Base-by-base conservation (phyloP, 768 basidiomycete genomes). In the Tylopilus vinaceipallidus region DNA sequence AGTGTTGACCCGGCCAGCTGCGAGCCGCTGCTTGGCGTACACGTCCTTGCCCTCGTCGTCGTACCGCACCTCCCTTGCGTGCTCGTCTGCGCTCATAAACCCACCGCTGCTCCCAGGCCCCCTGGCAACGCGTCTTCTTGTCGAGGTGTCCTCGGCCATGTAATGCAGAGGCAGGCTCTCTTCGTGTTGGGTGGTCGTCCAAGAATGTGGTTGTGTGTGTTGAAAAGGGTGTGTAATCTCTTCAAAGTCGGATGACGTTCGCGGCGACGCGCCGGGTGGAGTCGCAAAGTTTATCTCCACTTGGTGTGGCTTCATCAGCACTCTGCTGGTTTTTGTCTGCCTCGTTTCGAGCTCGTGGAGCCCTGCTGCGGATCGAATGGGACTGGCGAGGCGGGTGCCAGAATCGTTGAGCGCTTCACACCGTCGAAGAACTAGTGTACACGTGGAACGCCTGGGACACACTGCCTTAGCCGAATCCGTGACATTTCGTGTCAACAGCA, bases 271-370 rank as follows among this genome's bases (percentile, higher is more conserved):
- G 60, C 78, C 76, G 56, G 75, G 73, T 52, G 77, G 75, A 53
- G 79, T 71, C 64, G 82, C 84, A 68, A 91, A 79, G 65, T 88
- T 82, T 55, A 91, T 76, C 61, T 83, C 76, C 57, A 88, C 75
- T 65, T 86, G 81, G 61, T 80, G 58, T 49, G 82, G 81, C 72
- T 73, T 75, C 81, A 84, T 83, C 67, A 71, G 75, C 75, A 68
- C 53, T 45, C 29, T 13, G 22, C 27, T 36, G 45, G 20, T 6
- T 38, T 50, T 53, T 48, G n/a, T n/a, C n/a, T n/a, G n/a, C n/a
- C n/a, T n/a, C n/a, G n/a, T 49, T 32, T 44, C 53, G 47, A 20
- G 47, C 44, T 50, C 49, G 33, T 22, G 17, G 39, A 48, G 43
- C 27, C 23, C 33, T 19, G 36, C 20, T 45, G 22, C 39, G 17